Evolutionary conservation across 2,329 filamentous ascomycete species (phyloP), one percentile per base, ranked within the genome.

Genomic region (Fusarium sp.): DNA sequence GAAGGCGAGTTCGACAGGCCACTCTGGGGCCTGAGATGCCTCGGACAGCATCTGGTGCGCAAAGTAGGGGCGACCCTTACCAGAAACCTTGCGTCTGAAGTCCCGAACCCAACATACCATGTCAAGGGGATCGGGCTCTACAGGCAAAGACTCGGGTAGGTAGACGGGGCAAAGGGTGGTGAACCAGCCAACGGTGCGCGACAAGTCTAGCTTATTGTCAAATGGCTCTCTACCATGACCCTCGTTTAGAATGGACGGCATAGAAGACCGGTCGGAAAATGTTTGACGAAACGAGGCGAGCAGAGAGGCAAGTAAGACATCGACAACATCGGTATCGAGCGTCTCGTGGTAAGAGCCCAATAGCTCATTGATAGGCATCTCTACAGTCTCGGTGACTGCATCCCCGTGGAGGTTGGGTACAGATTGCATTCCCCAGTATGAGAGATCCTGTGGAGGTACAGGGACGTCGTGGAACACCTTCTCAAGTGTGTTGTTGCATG

Each of bases 181-280:
- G 49, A 81, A 81, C 79, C 79, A 81, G 1, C 78, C 79, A 4
- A 81, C 73, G 0, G 76, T 78, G 6, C 73, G 50, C 4, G 77
- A 76, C 3, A 77, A 32, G 43, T 80, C 75, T 4, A 78, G 20
- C 4, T 30, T 50, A 9, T 63, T 32, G 28, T 73, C 67, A 56
- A 62, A 69, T 0, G 76, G 48, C 30, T 81, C 77, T 30, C 79
- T 68, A 3, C 78, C 79, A 26, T 81, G 78, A 3, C 75, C 76
- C 42, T 81, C 79, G 15, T 65, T 73, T 47, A 75, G 76, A 2
- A 80, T 67, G 0, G 70, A 47, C 0, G 78, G 77, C 1, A 62
- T 21, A 1, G 57, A 47, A 5, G 9, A 23, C 1, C 77, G 69
- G 20, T 77, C 73, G 0, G 48, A n/a, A 24, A 81, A 81, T 1